phyloP scores from a whole-genome alignment of 768 basidiomycete species.

The Leccinellum albellum region DNA sequence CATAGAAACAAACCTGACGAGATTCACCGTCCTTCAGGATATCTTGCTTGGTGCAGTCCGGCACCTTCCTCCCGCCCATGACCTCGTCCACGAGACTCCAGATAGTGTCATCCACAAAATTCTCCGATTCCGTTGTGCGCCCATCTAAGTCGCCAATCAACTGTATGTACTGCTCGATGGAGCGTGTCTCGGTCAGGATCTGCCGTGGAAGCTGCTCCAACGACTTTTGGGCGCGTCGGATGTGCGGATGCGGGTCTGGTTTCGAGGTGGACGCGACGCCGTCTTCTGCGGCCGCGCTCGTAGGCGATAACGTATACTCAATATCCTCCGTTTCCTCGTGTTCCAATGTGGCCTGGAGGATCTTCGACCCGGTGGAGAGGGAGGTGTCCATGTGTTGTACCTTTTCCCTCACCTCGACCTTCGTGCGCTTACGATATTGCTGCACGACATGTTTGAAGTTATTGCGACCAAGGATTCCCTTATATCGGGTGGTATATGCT shows the following conservation, averaged over 20 bases:
- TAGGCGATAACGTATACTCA: not conserved
- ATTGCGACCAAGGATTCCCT: conserved; percentile 46
- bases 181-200: conserved; percentile 35
- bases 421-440: conserved; percentile 37
- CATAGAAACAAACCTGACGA: conserved; percentile 35
- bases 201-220: conserved; percentile 39
- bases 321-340: not conserved
- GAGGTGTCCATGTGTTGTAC: conserved; percentile 1
- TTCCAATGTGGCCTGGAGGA: not conserved
- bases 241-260: not conserved
- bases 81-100: conserved; percentile 39
- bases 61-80: conserved; percentile 32
- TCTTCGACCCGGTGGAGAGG: conserved; percentile 1
- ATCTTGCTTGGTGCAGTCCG: conserved; percentile 35
- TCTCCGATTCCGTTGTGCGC: conserved; percentile 4
- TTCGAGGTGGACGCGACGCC: conserved; percentile 4
- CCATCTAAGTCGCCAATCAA: conserved; percentile 23
- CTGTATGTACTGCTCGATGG: conserved; percentile 41
- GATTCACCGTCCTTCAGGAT: conserved; percentile 42
- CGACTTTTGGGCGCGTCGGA: conserved; percentile 22
- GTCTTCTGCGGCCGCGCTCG: not conserved
- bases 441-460: conserved; percentile 45
- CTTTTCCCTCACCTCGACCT: conserved; percentile 13
- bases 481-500: conserved; percentile 63
- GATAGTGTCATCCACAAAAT: conserved; percentile 19